These are phyloP conservation scores for Atalantia buxifolia DNA, from an alignment of 345 rosid species.

Conservation along the genomic window DNA sequence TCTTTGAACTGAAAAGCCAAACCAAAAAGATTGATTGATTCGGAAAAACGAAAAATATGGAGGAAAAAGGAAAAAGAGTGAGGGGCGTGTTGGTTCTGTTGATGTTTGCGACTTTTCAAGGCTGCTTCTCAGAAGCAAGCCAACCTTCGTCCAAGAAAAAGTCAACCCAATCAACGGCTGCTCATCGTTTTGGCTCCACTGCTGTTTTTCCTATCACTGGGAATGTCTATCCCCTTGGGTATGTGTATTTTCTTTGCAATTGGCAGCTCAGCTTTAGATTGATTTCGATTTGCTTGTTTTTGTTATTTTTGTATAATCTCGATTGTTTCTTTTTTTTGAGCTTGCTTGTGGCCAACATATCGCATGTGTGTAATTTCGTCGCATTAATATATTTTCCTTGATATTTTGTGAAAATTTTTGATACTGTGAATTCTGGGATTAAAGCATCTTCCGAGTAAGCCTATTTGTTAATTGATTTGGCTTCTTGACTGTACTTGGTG, in stretches of 20 bases:
- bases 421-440: neutral
- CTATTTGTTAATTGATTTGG: neutral
- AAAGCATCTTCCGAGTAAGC: neutral
- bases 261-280: neutral
- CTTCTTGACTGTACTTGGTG: neutral
- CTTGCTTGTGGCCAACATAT: neutral
- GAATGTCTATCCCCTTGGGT: conserved; percentile 95
- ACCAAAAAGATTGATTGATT: neutral
- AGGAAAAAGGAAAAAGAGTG: neutral
- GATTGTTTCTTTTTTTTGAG: neutral
- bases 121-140: conserved; percentile 28
- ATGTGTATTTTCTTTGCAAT: conserved; percentile 1
- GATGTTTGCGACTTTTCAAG: conserved; percentile 17
- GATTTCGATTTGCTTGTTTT: neutral
- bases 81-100: conserved; percentile 9
- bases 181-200: conserved; percentile 36
- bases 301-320: neutral
- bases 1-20: neutral
- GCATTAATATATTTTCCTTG: neutral
- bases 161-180: conserved; percentile 17
- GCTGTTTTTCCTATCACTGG: conserved; percentile 65
- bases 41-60: conserved; percentile 15
- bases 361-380: neutral
- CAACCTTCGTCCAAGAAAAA: conserved; percentile 19
- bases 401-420: neutral